Percentiles rank a stretch among this genome's conserved stretches.
Conservation (phyloP, 2,329 filamentous ascomycete genomes). For the Cytospora schulzeri region DNA sequence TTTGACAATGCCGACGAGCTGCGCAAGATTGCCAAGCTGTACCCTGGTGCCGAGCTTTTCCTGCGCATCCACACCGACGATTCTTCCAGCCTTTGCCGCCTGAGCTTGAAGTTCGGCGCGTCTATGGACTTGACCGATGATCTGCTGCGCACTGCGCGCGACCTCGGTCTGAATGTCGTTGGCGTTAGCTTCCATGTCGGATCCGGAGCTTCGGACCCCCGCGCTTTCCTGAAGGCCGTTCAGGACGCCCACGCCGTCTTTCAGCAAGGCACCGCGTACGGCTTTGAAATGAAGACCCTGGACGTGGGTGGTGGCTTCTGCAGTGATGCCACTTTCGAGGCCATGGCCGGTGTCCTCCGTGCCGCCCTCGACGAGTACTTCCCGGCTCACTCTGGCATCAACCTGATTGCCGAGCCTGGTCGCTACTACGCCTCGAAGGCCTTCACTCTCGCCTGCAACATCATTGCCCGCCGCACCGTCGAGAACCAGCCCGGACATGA, state of each 20-base stretch:
- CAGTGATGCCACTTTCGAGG: slow-evolving; percentile 80
- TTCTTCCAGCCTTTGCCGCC: slow-evolving; percentile 86
- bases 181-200: slow-evolving; percentile 98
- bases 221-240: slow-evolving; percentile 87
- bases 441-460: slow-evolving; percentile 92
- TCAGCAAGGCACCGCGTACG: slow-evolving; percentile 75
- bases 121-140: slow-evolving; percentile 78
- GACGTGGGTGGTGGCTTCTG: slow-evolving; percentile 95
- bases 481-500: slow-evolving; percentile 62
- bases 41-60: slow-evolving; percentile 85
- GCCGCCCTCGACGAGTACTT: slow-evolving; percentile 86
- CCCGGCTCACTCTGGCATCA: slow-evolving; percentile 69
- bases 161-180: slow-evolving; percentile 85
- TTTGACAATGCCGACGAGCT: slow-evolving; percentile 98
- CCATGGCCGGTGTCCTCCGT: slow-evolving; percentile 80
- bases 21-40: slow-evolving; percentile 94
- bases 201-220: slow-evolving; percentile 92
- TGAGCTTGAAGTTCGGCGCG: slow-evolving; percentile 97
- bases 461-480: slow-evolving; percentile 92
- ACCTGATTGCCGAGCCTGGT: slow-evolving; percentile 92
- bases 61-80: slow-evolving; percentile 96
- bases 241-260: slow-evolving; percentile 87
- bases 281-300: slow-evolving; percentile 81
- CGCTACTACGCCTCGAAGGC: slow-evolving; percentile 93
- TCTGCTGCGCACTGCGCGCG: slow-evolving; percentile 77